Base-by-base conservation (phyloP, 2,329 filamentous ascomycete genomes). In the Myriosclerotinia duriaeana region DNA sequence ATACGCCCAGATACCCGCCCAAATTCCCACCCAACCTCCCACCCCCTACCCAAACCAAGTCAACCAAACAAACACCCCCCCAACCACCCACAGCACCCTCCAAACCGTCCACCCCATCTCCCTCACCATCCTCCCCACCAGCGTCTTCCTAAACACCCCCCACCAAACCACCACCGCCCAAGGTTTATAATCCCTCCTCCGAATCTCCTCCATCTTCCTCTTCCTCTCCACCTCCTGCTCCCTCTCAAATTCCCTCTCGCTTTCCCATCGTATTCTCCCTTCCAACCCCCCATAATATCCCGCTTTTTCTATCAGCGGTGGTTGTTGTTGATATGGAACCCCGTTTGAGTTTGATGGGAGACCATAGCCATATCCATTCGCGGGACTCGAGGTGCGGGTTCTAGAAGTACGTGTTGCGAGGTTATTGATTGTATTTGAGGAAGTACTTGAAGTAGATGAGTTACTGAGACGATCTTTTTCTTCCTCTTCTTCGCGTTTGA, bases 71-170 rank as follows among this genome's bases (percentile, higher is more conserved):
- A 69, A 71, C 12, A 69, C 56, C 1, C n/a, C 38, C 0, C 69
- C 54, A 40, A 65, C 69, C 1, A 70, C 54, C 82, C 84, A 86
- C 7, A 81, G 81, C 4, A 93, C 87, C 58, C 84, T 81, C 79
- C 85, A 87, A 22, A 88, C 72, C 54, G 85, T 88, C 11, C 80
- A 83, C 78, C 82, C 83, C 48, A 92, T 78, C 76, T 94, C 89
- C 36, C 81, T 79, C 42, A 80, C 75, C 7, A 90, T 82, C 5
- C 85, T 75, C 1, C 76, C 76, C 3, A 84, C 75, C 30, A 77
- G 79, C 61, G 78, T 71, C 75, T 77, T 79, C 61, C 78, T 71
- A 17, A 48, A 60, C 12, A 5, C 12, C 2, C 48, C 26, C 66
- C 54, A 66, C 58, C 61, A 59, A 53, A 3, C 20, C 53, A 64